Conservation (phyloP, 2,329 filamentous ascomycete species). For the Diaporthe ilicicola region DNA sequence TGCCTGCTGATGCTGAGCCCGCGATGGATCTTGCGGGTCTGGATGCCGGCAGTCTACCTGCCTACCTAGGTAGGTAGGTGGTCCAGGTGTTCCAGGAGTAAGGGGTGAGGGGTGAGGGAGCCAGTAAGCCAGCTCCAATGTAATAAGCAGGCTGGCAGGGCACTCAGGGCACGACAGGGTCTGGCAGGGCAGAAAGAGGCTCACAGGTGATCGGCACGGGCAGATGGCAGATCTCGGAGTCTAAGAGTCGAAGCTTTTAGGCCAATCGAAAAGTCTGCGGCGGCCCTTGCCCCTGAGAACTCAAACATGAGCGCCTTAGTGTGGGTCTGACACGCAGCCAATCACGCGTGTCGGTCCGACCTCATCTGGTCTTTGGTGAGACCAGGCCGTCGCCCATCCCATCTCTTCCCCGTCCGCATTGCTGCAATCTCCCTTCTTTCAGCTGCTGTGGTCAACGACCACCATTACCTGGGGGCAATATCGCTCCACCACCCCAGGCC, state of each 20-base stretch:
- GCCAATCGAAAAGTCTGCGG: constrained; percentile 23
- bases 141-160: not conserved
- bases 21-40: constrained; percentile 7
- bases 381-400: not conserved
- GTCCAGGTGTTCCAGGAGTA: too few relatives aligned
- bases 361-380: constrained; percentile 12
- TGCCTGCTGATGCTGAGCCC: not conserved
- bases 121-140: not conserved
- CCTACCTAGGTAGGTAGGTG: too few relatives aligned
- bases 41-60: too few relatives aligned
- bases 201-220: constrained; percentile 8
- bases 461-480: constrained; percentile 2
- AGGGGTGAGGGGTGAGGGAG: not conserved
- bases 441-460: not conserved
- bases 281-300: constrained; percentile 15
- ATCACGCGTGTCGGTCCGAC: not conserved
- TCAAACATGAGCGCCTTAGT: constrained; percentile 19
- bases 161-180: too few relatives aligned
- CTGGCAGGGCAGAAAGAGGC: not conserved
- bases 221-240: constrained; percentile 11
- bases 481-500: not conserved
- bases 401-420: not conserved
- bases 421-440: constrained; percentile 17
- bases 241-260: not conserved
- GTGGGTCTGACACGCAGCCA: constrained; percentile 20